Percentiles rank a stretch among this genome's conserved stretches.
Conservation (phyloP, 768 basidiomycete species). For the Leccinum subtestaceum region DNA sequence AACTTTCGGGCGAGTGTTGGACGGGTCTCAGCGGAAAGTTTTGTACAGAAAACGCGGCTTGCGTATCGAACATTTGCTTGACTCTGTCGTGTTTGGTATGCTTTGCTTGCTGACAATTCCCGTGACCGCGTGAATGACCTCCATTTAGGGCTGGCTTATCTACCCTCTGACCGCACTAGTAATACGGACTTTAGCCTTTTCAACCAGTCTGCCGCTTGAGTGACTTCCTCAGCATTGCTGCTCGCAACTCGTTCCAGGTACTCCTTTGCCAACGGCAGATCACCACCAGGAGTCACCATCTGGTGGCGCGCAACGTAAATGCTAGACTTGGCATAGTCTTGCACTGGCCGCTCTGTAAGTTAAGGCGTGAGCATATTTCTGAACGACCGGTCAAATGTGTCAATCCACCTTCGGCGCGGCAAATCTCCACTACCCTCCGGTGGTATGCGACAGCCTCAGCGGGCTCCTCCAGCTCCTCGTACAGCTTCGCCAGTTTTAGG, state of each 20-base stretch:
- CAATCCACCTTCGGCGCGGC: slow-evolving; percentile 42
- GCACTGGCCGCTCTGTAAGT: slow-evolving; percentile 54
- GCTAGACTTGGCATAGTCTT: slow-evolving; percentile 82
- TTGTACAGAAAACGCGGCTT: slow-evolving; percentile 29
- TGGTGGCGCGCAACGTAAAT: slow-evolving; percentile 82
- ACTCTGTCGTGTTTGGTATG: slow-evolving; percentile 38
- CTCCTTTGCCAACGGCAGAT: slow-evolving; percentile 66
- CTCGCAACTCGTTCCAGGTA: slow-evolving; percentile 70
- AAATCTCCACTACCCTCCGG: slow-evolving; percentile 74
- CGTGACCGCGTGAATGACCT: slow-evolving; percentile 38
- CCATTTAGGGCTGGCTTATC: slow-evolving; percentile 32
- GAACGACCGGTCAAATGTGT: slow-evolving; percentile 7
- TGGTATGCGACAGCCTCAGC: slow-evolving; percentile 76
- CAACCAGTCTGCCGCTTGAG: slow-evolving; percentile 67
- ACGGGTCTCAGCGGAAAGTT: slow-evolving; percentile 23
- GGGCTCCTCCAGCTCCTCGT: slow-evolving; percentile 63
- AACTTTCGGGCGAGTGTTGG: slow-evolving; percentile 4
- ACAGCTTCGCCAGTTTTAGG: slow-evolving; percentile 70
- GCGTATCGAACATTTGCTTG: slow-evolving; percentile 33
- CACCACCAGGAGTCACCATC: slow-evolving; percentile 56
- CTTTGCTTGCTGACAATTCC: slow-evolving; percentile 34
- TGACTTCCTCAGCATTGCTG: slow-evolving; percentile 83
- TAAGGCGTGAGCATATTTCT: slow-evolving; percentile 15
- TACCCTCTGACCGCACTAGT: slow-evolving; percentile 18
- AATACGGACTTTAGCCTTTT: slow-evolving; percentile 48